These are phyloP conservation scores for Rhodomyrtus tomentosa DNA, from an alignment of 345 rosid species.

Conservation along the genomic window DNA sequence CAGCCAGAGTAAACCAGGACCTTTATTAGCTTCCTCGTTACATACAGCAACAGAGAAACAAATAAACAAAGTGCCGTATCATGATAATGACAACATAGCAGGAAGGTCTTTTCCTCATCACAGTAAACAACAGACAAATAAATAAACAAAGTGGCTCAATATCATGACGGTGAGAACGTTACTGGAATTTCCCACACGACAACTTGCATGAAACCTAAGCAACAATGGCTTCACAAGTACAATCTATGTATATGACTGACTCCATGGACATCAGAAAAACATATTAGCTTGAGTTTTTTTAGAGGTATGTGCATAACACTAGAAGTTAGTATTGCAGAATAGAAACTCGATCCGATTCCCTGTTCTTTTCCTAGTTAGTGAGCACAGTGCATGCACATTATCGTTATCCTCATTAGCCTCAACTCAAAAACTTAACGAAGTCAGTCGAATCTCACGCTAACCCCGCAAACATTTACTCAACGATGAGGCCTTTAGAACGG, in stretches of 20 bases:
- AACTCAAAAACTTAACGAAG: not conserved
- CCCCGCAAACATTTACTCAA: not conserved
- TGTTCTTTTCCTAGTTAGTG: not conserved
- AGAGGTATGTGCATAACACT: not conserved
- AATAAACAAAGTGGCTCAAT: not conserved
- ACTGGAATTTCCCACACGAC: not conserved
- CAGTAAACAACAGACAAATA: too few relatives aligned
- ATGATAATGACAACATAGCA: not conserved
- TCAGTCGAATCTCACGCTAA: not conserved
- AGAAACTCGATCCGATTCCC: not conserved
- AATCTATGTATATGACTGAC: not conserved
- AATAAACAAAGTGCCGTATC: not conserved
- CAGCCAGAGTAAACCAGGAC: not conserved
- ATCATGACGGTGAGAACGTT: not conserved
- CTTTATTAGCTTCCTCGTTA: not conserved
- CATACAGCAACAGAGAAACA: not conserved
- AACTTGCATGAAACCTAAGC: not conserved
- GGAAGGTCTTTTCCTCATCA: not conserved
- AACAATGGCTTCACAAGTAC: not conserved
- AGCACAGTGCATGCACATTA: not conserved
- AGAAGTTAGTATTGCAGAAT: not conserved
- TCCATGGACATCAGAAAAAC: not conserved
- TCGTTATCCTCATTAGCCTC: not conserved
- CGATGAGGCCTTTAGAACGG: not conserved
- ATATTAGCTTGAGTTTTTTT: not conserved